These are phyloP conservation scores for Oryza meridionalis DNA, from an alignment of 176 grass and related monocot genomes.

Conservation along the genomic window DNA sequence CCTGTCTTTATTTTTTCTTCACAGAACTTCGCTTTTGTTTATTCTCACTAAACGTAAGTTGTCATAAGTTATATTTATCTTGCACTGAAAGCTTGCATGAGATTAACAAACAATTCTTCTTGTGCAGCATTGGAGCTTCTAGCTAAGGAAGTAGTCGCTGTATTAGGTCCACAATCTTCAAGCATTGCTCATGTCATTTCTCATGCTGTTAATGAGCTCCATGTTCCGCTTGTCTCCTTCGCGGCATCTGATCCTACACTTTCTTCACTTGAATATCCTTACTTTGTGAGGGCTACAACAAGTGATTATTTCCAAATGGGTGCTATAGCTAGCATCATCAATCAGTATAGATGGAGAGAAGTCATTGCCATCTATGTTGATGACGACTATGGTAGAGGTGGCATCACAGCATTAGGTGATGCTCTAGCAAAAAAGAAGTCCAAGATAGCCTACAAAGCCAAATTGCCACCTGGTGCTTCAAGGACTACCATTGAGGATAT, in stretches of 20 bases:
- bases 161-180: constrained; percentile 81
- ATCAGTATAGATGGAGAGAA: constrained; percentile 70
- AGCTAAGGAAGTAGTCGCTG: constrained; percentile 52
- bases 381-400: constrained; percentile 83
- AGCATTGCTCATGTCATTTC: constrained; percentile 78
- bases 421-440: constrained; percentile 57
- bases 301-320: constrained; percentile 79
- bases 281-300: constrained; percentile 67
- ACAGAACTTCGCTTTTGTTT: background rate
- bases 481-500: constrained; percentile 43
- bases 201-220: constrained; percentile 67
- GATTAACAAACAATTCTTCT: constrained; percentile 28
- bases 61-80: constrained; percentile 7
- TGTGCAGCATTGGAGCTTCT: constrained; percentile 76
- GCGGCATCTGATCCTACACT: constrained; percentile 72
- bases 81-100: background rate
- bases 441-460: constrained; percentile 73
- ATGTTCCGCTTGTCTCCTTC: constrained; percentile 72
- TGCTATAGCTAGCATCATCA: constrained; percentile 60
- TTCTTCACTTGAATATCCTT: constrained; percentile 77
- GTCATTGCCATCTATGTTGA: constrained; percentile 75
- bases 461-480: constrained; percentile 56
- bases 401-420: constrained; percentile 66
- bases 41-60: constrained; percentile 3
- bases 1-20: background rate